Base-by-base conservation (phyloP, 495 filamentous ascomycete species). In the Bathelium albidoporum region DNA sequence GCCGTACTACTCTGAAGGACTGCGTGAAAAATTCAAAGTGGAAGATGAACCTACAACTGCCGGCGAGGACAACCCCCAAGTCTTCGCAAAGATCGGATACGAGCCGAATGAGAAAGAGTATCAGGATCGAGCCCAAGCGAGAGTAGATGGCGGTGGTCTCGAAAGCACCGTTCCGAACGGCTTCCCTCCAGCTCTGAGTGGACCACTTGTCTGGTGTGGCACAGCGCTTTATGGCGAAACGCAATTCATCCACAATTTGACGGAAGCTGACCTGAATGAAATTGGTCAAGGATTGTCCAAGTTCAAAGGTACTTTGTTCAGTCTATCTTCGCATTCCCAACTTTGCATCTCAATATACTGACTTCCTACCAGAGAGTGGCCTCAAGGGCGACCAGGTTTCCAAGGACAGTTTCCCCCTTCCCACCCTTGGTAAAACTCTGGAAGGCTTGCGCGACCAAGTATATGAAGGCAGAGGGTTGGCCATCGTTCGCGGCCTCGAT, bases 401-500 rank as follows among this genome's bases (percentile, higher is more conserved):
- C 36, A 53, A 43, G 28, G 28, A 59, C 12, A 66, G 28, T 4
- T 82, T 82, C 65, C 72, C 72, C 0, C 74, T 82, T 5, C 78
- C 76, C 0, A 69, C 58, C 2, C 64, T 79, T n/a, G 64, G 62
- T 11, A 11, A 52, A 1, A 63, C 44, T 28, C 75, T 82, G 2
- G 59, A 72, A 5, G 52, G 70, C 58, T 73, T 72, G 32, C 72
- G 72, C 3, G 41, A 49, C 12, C 39, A 61, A 18, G 59, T 67
- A 12, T 32, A 83, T 58, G 60, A 70, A 39, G 80, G 80, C 12
- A 70, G 69, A 16, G 82, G 82, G 0, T 71, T 83, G 32, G 74
- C 70, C 41, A 73, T 84, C 12, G 64, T 85, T 24, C 75, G 79
- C 18, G 82, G 82, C 0, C 70, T 85, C 7, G 69, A 74, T 11